phyloP scores from a whole-genome alignment of 2,329 filamentous ascomycete genomes.

The Pseudocercospora vitis region DNA sequence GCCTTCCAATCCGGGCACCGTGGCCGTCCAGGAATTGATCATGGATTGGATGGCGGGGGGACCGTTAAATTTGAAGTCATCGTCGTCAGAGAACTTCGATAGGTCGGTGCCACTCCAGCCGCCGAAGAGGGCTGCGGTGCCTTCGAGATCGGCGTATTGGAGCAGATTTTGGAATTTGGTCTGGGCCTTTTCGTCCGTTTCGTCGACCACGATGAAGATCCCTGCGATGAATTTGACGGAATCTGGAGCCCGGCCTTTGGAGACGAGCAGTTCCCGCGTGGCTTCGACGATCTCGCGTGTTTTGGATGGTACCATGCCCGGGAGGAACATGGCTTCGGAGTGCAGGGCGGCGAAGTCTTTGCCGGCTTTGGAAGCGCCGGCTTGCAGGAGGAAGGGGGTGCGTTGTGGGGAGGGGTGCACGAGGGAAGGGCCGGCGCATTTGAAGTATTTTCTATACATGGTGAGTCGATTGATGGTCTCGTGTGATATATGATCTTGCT shows the following conservation, averaged over 20 bases:
- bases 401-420: conserved; percentile 59
- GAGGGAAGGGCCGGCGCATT: conserved; percentile 47
- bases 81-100: conserved; percentile 45
- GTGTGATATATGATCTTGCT: background rate
- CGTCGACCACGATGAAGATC: conserved; percentile 46
- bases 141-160: conserved; percentile 48
- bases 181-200: conserved; percentile 47
- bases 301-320: conserved; percentile 47
- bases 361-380: conserved; percentile 49
- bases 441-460: conserved; percentile 42
- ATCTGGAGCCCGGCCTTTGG: conserved; percentile 42
- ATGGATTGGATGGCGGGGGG: conserved; percentile 46
- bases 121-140: conserved; percentile 48
- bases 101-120: conserved; percentile 51
- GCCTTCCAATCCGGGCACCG: conserved; percentile 43
- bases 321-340: conserved; percentile 50
- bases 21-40: conserved; percentile 48
- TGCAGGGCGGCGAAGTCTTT: conserved; percentile 49
- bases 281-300: conserved; percentile 45
- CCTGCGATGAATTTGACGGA: conserved; percentile 49
- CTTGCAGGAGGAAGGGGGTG: conserved; percentile 58
- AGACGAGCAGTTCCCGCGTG: conserved; percentile 42
- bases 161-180: conserved; percentile 46
- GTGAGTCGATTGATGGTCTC: conserved; percentile 7
- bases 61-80: conserved; percentile 46